Percentiles rank a stretch among this genome's conserved stretches.
Evolutionary conservation across 2,329 filamentous ascomycete genomes (phyloP).

Genomic region (Amauroascus verrucosus): DNA sequence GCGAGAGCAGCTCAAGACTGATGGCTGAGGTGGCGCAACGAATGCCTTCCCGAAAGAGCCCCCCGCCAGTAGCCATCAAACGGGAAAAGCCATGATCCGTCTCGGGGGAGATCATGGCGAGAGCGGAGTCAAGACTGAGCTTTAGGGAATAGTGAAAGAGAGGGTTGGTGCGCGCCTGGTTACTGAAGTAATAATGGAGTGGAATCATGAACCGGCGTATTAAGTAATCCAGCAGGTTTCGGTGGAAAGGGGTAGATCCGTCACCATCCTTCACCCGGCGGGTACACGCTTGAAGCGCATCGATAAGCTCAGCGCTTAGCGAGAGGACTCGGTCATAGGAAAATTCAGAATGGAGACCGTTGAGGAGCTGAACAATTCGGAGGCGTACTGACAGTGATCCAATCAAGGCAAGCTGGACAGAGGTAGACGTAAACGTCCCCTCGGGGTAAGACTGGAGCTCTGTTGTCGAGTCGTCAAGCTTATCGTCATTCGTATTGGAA

Average conservation of each 20-base stretch:
- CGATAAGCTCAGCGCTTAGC: constrained; percentile 22
- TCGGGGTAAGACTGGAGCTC: constrained; percentile 3
- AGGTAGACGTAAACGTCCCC: constrained; percentile 13
- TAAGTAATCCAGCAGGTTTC: constrained; percentile 42
- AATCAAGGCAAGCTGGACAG: constrained; percentile 18
- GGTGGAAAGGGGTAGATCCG: constrained; percentile 31
- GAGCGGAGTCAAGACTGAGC: constrained; percentile 17
- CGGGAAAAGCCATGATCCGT: constrained; percentile 28
- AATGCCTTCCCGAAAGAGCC: constrained; percentile 35
- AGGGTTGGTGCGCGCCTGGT: constrained; percentile 15
- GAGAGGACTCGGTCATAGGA: constrained; percentile 23
- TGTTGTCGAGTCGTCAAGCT: constrained; percentile 18
- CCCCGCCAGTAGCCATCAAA: constrained; percentile 32
- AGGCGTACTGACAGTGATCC: constrained; percentile 18
- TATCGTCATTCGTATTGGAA: constrained; percentile 31
- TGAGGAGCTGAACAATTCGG: constrained; percentile 22
- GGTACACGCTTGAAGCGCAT: constrained; percentile 18
- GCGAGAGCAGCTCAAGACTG: constrained; percentile 39
- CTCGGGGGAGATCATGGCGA: constrained; percentile 10
- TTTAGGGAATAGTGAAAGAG: constrained; percentile 18
- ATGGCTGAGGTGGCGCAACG: constrained; percentile 36
- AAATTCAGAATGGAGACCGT: constrained; percentile 24
- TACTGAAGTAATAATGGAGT: constrained; percentile 33
- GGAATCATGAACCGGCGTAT: constrained; percentile 42
- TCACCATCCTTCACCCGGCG: constrained; percentile 16